phyloP scores from a whole-genome alignment of 495 filamentous ascomycete species.

The Niebla homalea region DNA sequence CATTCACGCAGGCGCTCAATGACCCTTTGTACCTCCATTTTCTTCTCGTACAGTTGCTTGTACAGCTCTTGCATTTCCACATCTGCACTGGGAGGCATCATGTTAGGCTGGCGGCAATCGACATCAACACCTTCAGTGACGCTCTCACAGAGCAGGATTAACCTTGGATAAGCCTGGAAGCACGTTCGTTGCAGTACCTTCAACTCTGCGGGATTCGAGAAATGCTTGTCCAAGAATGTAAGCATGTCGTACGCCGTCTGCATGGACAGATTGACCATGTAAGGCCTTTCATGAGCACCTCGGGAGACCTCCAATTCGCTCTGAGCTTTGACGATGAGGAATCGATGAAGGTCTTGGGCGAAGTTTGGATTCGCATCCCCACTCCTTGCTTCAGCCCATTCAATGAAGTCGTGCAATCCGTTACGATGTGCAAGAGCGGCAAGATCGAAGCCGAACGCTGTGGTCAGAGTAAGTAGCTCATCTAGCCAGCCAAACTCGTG shows the following conservation, averaged over 20 bases:
- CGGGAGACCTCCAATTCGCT: slow-evolving; percentile 62
- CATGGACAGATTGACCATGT: slow-evolving; percentile 61
- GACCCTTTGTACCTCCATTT: slow-evolving; percentile 66
- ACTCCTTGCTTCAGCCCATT: slow-evolving; percentile 61
- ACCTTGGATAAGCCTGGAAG: slow-evolving; percentile 82
- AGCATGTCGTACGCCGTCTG: slow-evolving; percentile 76
- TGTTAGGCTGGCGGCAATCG: slow-evolving; percentile 67
- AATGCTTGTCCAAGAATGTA: slow-evolving; percentile 58
- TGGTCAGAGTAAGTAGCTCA: slow-evolving; percentile 58
- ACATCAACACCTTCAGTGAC: slow-evolving; percentile 79
- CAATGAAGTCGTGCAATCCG: slow-evolving; percentile 60
- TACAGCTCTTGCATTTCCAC: slow-evolving; percentile 92
- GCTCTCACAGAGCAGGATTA: slow-evolving; percentile 92
- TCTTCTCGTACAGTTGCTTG: slow-evolving; percentile 87
- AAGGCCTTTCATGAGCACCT: slow-evolving; percentile 42
- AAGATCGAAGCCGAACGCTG: slow-evolving; percentile 77
- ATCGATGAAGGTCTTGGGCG: slow-evolving; percentile 51
- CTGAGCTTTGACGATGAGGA: slow-evolving; percentile 68
- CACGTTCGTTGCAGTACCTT: slow-evolving; percentile 65
- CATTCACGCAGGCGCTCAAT: slow-evolving; percentile 68
- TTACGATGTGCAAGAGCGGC: slow-evolving; percentile 78
- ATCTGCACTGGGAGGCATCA: slow-evolving; percentile 62
- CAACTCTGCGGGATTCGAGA: slow-evolving; percentile 37
- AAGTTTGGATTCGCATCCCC: slow-evolving; percentile 46
- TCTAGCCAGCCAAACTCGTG: slow-evolving; percentile 69